Evolutionary conservation across 1,284 basidiomycete genomes (phyloP), one percentile per base, ranked within the genome.

Genomic region (Schizophyllum commune): DNA sequence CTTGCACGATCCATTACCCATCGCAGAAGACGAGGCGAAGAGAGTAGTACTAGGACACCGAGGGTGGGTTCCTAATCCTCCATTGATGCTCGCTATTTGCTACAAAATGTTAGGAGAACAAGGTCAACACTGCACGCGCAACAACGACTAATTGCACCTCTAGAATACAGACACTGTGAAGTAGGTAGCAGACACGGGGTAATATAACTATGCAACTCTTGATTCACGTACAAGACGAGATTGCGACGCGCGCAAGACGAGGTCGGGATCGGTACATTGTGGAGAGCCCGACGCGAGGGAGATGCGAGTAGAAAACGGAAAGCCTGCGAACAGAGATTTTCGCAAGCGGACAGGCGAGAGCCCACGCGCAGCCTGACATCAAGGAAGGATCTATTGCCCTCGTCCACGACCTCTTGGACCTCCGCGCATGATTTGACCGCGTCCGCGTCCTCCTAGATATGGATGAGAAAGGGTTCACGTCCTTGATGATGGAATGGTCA

Each of bases 391-490:
- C 55, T 62, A 65, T 17, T 34, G 60, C 19, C 65, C 65, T 56
- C 65, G 63, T 9, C 65, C 65, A 22, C 65, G 65, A 5, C 65
- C 65, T 63, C 65, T 65, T 47, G 39, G 39, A 13, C 61, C 65
- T 0, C 63, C 65, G 55, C 65, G 65, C 61, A 64, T 64, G 19
- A 63, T 63, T 17, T 61, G 63, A 20, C 65, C 65, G 52, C 65
- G 65, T 4, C 39, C 39, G 39, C 39, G 39, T 3, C 39, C 39
- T 13, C 13, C 39, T 47, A 8, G 3, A 13, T 2, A 17, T 13
- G 9, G 8, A 13, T 47, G 39, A 47, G 39, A 11, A 17, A 47
- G 17, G 2, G 13, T 47, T 47, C 9, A 17, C 8, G 39, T 13
- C 17, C 39, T 3, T 11, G 39, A 2, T 4, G 17, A 13, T 11